Evolutionary conservation across 192 early-diverging fungal genomes (phyloP).

Genomic region (Coemansia sp.): DNA sequence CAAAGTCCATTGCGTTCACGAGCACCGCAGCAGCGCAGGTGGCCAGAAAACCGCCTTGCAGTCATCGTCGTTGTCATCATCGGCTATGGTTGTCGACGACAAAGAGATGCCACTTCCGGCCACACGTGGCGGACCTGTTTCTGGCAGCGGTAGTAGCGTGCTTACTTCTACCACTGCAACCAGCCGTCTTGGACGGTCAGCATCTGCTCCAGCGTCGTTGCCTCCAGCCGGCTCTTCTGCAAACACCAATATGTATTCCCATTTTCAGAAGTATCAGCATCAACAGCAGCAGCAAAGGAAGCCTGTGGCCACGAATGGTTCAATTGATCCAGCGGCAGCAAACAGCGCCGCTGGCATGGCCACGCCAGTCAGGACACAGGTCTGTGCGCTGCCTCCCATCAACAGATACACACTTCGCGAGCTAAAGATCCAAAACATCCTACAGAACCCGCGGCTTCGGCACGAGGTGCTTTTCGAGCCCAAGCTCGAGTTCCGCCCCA

Average conservation of each 20-base stretch:
- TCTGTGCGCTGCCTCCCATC: slow-evolving; percentile 63
- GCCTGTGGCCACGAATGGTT: not conserved
- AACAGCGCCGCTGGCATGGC: not conserved
- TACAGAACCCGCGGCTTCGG: slow-evolving; percentile 80
- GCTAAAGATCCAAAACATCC: slow-evolving; percentile 77
- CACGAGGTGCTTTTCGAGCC: slow-evolving; percentile 91
- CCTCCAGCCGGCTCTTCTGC: not conserved
- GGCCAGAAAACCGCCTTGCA: not conserved
- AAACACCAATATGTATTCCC: not conserved
- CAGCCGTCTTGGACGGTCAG: not conserved
- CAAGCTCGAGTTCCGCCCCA: slow-evolving; percentile 86
- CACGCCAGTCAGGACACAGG: not conserved
- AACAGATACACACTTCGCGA: slow-evolving; percentile 87
- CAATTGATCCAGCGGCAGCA: not conserved
- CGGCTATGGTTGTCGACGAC: slow-evolving; percentile 3
- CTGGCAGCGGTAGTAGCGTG: not conserved
- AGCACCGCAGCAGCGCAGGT: not conserved
- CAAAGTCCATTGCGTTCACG: not conserved
- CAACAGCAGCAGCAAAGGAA: slow-evolving; percentile 9
- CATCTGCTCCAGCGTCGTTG: not conserved
- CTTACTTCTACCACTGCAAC: not conserved
- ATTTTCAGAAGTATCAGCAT: not conserved
- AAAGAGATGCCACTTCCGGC: not conserved
- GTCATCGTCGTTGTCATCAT: not conserved
- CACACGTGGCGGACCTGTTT: not conserved